Percentiles rank a stretch among this genome's conserved stretches.
phyloP scores from a whole-genome alignment of 228 moss, liverwort and hornwort species.

The Sphagnum magellanicum region DNA sequence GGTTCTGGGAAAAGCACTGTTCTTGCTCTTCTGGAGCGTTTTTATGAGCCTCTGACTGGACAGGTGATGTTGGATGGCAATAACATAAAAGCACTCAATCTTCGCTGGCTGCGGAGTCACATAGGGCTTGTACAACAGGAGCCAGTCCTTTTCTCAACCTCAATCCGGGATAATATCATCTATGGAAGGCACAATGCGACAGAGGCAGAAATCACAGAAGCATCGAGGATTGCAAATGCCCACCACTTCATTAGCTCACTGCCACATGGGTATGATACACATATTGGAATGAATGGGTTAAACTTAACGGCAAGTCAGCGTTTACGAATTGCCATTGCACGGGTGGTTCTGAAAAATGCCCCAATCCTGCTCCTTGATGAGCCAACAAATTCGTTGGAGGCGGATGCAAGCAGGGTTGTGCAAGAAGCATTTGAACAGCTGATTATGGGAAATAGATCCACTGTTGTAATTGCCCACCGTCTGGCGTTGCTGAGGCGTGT shows the following conservation, averaged over 20 bases:
- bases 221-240: conserved; percentile 92
- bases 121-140: conserved; percentile 93
- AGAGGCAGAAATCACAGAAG: conserved; percentile 95
- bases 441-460: conserved; percentile 90
- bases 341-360: conserved; percentile 92
- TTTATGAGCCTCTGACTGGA: conserved; percentile 90
- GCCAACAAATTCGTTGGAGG: conserved; percentile 72
- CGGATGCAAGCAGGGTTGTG: conserved; percentile 83
- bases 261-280: conserved; percentile 95
- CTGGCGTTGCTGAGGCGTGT: conserved; percentile 90
- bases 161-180: conserved; percentile 90
- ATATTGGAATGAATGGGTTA: conserved; percentile 85
- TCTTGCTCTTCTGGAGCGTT: conserved; percentile 76
- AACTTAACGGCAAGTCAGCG: conserved; percentile 87
- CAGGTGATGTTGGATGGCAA: conserved; percentile 84
- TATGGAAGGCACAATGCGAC: conserved; percentile 94
- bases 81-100: conserved; percentile 67
- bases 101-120: conserved; percentile 89
- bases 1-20: conserved; percentile 97
- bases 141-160: conserved; percentile 92
- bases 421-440: conserved; percentile 96
- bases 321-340: conserved; percentile 82
- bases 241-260: conserved; percentile 97
- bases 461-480: conserved; percentile 91
- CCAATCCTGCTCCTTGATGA: conserved; percentile 94